Base-by-base conservation (phyloP, 768 basidiomycete species). In the Boletus patriciae region DNA sequence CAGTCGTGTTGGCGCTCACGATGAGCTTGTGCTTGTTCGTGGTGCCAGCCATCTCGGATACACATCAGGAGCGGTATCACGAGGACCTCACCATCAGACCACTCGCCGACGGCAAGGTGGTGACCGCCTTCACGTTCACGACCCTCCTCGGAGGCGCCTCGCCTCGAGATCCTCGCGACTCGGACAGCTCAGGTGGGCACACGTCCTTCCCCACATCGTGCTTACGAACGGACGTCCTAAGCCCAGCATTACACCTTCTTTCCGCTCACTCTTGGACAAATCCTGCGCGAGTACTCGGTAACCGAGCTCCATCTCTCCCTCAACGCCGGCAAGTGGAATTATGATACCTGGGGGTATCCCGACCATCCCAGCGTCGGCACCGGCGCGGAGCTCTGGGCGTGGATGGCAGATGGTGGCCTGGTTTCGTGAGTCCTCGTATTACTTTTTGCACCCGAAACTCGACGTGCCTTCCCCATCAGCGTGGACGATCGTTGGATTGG, bases 311-410 rank as follows among this genome's bases (percentile, higher is more conserved):
- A 95, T 65, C 82, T 98, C 8, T 87, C 88, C 11, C 79, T 98
- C 38, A 96, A 95, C 52, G 87, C 94, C 13, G 96, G 96, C 19
- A 88, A 86, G 63, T 98, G 96, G 96, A 81, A 90, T 67, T 93
- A 93, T 61, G 81, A 84, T 42, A 75, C 80, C 25, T 95, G 93
- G 90, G 92, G 90, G 1, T 83, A 86, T 60, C 92, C 94, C 0
- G 80, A 85, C 29, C 87, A 90, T 59, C 74, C 80, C 6, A 85
- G 84, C 4, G 88, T 94, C 2, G 88, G 88, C 3, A 85, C 88
- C 0, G 95, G 95, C 3, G 95, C 92, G 9, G 91, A 95, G 68
- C 75, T 98, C 7, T 90, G 89, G 87, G 92, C 87, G 11, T 97
- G 94, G 93, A 86, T 97, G 79, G 87, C 82, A n/a, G 85, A 87